phyloP scores from a whole-genome alignment of 2,329 filamentous ascomycete species.

The Penicillium oxalicum region DNA sequence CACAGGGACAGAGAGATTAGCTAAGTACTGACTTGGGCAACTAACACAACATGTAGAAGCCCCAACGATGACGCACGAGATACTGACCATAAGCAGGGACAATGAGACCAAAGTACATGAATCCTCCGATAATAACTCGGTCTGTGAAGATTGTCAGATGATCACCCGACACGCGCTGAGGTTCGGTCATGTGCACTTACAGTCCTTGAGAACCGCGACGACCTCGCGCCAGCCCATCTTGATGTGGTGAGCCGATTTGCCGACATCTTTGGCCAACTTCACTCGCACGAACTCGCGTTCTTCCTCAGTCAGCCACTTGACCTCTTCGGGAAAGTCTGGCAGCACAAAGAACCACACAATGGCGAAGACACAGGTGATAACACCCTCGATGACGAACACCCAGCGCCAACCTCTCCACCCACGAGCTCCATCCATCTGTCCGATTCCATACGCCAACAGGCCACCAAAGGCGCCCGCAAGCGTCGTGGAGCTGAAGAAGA shows the following conservation, averaged over 20 bases:
- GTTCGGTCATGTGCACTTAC: constrained; percentile 21
- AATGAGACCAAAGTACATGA: constrained; percentile 78
- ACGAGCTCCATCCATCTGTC: constrained; percentile 50
- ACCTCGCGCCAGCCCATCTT: constrained; percentile 56
- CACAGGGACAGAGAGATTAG: constrained; percentile 9
- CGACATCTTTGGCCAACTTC: constrained; percentile 63
- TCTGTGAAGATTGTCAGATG: constrained; percentile 24
- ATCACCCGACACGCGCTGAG: background rate
- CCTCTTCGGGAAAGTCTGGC: constrained; percentile 68
- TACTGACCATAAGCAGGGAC: constrained; percentile 62
- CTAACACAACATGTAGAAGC: too few species aligned
- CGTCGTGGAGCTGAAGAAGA: constrained; percentile 77
- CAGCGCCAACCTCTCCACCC: constrained; percentile 54
- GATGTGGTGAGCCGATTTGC: constrained; percentile 58
- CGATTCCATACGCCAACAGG: constrained; percentile 54
- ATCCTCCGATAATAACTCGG: constrained; percentile 65
- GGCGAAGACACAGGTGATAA: constrained; percentile 56
- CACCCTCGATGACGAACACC: constrained; percentile 58
- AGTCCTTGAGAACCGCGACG: constrained; percentile 62
- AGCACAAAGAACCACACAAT: constrained; percentile 59
- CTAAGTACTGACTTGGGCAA: background rate
- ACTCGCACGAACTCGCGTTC: constrained; percentile 62
- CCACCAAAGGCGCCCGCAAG: constrained; percentile 59
- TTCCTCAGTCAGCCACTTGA: constrained; percentile 64
- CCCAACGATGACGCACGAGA: too few species aligned